Base-by-base conservation (phyloP, 2,329 filamentous ascomycete genomes). In the Aspergillus viridinutans region DNA sequence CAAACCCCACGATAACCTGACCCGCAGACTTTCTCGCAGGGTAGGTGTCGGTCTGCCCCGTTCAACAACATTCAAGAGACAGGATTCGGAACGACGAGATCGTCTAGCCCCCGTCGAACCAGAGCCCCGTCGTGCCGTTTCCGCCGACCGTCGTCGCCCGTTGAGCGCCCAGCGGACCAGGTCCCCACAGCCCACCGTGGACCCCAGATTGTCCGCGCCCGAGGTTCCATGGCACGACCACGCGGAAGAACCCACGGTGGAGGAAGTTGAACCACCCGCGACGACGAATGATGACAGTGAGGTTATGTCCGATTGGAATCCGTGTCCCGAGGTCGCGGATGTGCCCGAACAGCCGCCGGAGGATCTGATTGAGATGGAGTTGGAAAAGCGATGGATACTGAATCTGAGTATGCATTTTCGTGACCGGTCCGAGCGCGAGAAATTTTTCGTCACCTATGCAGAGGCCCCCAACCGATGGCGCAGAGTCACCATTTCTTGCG, bases 391-490 rank as follows among this genome's bases (percentile, higher is more conserved):
- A 68, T 99, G 94, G 94, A 97, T 99, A 58, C 80, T 99, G 64
- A 99, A 99, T 69, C 82, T 97, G 58, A 97, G 92, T 75, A 97
- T 99, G 94, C 92, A 96, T 73, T 99, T 97, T 73, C 86, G 92
- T 58, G 94, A 99, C 76, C 88, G 89, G 67, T 95, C 92, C 12
- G 90, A 90, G 66, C 85, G 93, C 47, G 94, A 99, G 74, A 99
- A 99, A 73, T 97, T 97, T 78, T 99, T 97, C 73, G 87, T 99
- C 61, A 97, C 94, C 0, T 99, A 90, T 72, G 90, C 92, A 50
- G 89, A 96, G 72, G 83, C 84, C 50, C 86, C 90, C 4, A 88
- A 85, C 60, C 80, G 85, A 59, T 96, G 92, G 90, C 85, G 91
- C 55, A 84, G 93, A 51, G 89, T 99, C 52, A 97, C 94, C 2